Evolutionary conservation across 2,329 filamentous ascomycete species (phyloP).

Genomic region (Colletotrichum ledebouriae): DNA sequence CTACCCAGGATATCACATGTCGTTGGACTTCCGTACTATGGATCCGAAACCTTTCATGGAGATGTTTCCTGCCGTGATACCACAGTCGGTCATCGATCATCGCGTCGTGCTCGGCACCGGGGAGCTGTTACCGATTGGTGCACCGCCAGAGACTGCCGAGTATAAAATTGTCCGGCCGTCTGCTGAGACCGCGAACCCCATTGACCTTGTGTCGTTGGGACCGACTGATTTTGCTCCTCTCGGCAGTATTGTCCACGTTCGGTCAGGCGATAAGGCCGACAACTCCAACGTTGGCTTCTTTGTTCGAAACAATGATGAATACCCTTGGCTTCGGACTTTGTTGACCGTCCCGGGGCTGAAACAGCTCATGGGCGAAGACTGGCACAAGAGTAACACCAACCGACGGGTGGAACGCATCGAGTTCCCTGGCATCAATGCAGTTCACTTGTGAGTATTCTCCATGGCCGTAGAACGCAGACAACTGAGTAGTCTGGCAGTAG

Average conservation of each 20-base stretch:
- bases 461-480: too few relatives aligned
- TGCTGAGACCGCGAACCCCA: constrained; percentile 19
- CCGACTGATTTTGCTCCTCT: constrained; percentile 42
- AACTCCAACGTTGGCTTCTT: constrained; percentile 58
- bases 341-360: too few relatives aligned
- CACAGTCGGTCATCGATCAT: constrained; percentile 47
- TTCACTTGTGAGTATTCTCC: too few relatives aligned
- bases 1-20: constrained; percentile 59
- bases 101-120: constrained; percentile 41
- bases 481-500: too few relatives aligned
- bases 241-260: constrained; percentile 52
- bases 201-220: constrained; percentile 25
- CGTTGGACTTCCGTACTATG: constrained; percentile 59
- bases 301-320: constrained; percentile 45
- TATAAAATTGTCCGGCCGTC: constrained; percentile 33
- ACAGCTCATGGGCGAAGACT: too few relatives aligned
- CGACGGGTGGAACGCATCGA: too few relatives aligned
- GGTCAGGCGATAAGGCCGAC: constrained; percentile 55
- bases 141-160: constrained; percentile 5
- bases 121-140: background rate
- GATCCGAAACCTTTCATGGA: constrained; percentile 59
- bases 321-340: too few relatives aligned
- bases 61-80: constrained; percentile 55
- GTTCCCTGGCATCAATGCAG: too few relatives aligned
- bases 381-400: too few relatives aligned